These are phyloP conservation scores for Penicillium concentricum DNA, from an alignment of 2,329 filamentous ascomycete genomes.

Conservation along the genomic window DNA sequence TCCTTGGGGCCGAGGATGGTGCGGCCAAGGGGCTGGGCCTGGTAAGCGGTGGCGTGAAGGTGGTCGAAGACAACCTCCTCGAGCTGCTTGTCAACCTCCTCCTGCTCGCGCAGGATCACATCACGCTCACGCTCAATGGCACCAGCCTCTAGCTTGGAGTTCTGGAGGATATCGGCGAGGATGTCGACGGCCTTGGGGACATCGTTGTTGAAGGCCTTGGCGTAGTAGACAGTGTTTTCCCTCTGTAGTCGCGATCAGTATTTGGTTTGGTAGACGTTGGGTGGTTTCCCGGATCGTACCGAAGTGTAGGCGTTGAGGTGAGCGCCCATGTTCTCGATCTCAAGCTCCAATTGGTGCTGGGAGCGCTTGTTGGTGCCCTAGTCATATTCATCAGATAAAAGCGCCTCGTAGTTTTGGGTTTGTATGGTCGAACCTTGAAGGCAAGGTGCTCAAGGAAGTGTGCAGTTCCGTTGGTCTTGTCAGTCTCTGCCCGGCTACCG, in stretches of 20 bases:
- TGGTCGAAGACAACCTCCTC: slow-evolving; percentile 99
- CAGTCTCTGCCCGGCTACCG: slow-evolving; percentile 94
- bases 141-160: slow-evolving; percentile 91
- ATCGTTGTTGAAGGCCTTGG: slow-evolving; percentile 97
- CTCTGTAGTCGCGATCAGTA: slow-evolving; percentile 58
- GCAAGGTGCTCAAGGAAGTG: slow-evolving; percentile 99
- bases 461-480: slow-evolving; percentile 97
- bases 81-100: slow-evolving; percentile 99
- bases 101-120: slow-evolving; percentile 96
- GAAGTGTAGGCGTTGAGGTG: slow-evolving; percentile 99
- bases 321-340: slow-evolving; percentile 99
- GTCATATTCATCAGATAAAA: slow-evolving; percentile 14
- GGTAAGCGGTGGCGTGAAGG: slow-evolving; percentile 96
- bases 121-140: slow-evolving; percentile 98
- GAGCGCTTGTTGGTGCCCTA: slow-evolving; percentile 88
- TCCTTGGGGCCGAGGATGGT: slow-evolving; percentile 97
- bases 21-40: slow-evolving; percentile 91
- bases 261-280: slow-evolving; percentile 14
- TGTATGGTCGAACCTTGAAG: slow-evolving; percentile 74
- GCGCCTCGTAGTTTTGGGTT: neutral
- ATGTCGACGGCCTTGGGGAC: slow-evolving; percentile 97
- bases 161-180: slow-evolving; percentile 97
- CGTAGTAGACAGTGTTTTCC: slow-evolving; percentile 99
- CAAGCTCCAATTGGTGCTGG: slow-evolving; percentile 96
- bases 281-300: slow-evolving; percentile 57